A percentile compares a stretch with the other conserved stretches of the same genome.
Conservation (phyloP, 495 filamentous ascomycete species). For the Penicillium taxi region DNA sequence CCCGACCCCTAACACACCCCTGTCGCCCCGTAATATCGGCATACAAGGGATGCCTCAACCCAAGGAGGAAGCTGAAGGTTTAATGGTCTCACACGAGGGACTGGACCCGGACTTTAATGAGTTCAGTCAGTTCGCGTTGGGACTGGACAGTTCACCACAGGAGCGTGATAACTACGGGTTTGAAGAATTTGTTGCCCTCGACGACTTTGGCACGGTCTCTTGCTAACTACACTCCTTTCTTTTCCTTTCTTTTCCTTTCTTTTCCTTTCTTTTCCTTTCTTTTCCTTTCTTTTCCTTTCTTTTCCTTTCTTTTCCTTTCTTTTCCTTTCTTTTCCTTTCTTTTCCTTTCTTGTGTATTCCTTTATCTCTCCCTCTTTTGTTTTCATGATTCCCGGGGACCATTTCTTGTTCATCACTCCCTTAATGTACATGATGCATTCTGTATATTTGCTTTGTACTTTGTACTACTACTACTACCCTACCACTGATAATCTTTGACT, state of each 20-base stretch:
- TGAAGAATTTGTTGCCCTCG: constrained; percentile 29
- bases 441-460: too few species aligned
- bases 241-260: constrained; percentile 5
- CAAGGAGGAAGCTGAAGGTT: constrained; percentile 13
- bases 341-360: not conserved
- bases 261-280: constrained; percentile 5
- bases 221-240: constrained; percentile 11
- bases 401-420: too few species aligned
- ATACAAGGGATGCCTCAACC: constrained; percentile 10
- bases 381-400: too few species aligned
- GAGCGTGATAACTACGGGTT: constrained; percentile 25
- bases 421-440: too few species aligned
- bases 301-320: constrained; percentile 6
- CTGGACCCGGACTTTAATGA: constrained; percentile 29
- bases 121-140: constrained; percentile 33
- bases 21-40: too few species aligned
- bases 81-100: constrained; percentile 23
- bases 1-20: constrained; percentile 31
- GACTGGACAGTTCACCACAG: constrained; percentile 16
- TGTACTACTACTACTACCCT: too few species aligned
- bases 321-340: not conserved
- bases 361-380: too few species aligned
- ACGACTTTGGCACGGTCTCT: constrained; percentile 28
- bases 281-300: constrained; percentile 5
- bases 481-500: too few species aligned